Conservation (phyloP, 2,329 filamentous ascomycete species). For the Drechslera avenae region DNA sequence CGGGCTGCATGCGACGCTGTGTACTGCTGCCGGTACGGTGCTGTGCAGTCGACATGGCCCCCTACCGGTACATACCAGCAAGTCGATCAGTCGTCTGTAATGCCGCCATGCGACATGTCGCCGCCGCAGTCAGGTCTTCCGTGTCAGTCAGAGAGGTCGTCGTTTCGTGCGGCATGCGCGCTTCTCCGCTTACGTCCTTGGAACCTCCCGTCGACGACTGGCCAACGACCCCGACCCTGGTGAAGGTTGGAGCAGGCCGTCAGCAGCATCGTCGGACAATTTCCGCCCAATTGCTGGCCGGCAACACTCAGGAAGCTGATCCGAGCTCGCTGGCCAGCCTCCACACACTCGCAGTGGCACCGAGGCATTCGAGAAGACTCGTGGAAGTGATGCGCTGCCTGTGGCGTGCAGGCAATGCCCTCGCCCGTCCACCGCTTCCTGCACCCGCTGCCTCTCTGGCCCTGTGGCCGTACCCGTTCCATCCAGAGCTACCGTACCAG, state of each 20-base stretch:
- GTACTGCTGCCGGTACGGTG: no score
- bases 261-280: constrained; percentile 32
- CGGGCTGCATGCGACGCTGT: neutral
- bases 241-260: constrained; percentile 10
- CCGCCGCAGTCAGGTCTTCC: neutral
- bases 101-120: no score
- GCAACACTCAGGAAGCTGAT: constrained; percentile 23
- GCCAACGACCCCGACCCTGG: constrained; percentile 8
- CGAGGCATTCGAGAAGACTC: constrained; percentile 40
- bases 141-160: constrained; percentile 6
- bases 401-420: constrained; percentile 16
- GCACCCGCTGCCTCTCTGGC: neutral
- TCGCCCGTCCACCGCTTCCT: neutral
- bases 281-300: constrained; percentile 29
- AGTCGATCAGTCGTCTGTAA: no score
- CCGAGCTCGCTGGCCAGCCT: constrained; percentile 21
- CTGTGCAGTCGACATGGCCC: no score
- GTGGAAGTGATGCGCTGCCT: constrained; percentile 39
- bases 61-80: no score
- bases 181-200: constrained; percentile 17
- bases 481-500: neutral
- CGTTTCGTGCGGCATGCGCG: constrained; percentile 30
- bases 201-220: no score
- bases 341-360: constrained; percentile 22
- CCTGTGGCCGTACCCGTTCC: neutral